Evolutionary conservation across 2,329 filamentous ascomycete species (phyloP).

Genomic region (Monosporascus sp.): DNA sequence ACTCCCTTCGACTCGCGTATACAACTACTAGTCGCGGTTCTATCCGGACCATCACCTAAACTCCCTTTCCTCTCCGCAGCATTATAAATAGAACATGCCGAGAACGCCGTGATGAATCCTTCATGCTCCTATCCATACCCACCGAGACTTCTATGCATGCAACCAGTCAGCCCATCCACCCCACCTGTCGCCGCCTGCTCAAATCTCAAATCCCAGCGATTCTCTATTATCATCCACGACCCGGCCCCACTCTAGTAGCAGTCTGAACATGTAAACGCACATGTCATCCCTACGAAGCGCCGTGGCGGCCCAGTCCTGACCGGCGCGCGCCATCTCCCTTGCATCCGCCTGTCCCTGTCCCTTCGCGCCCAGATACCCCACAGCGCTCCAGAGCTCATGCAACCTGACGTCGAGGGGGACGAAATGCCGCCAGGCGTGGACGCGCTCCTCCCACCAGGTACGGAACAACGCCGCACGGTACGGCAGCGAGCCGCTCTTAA

Average conservation of each 20-base stretch:
- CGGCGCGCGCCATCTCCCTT: constrained; percentile 44
- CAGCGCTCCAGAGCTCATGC: constrained; percentile 18
- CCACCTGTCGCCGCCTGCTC: neutral
- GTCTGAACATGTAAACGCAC: constrained; percentile 50
- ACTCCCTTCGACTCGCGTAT: no score
- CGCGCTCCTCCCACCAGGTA: constrained; percentile 59
- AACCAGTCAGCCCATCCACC: neutral
- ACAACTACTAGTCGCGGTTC: no score
- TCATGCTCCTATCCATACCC: neutral
- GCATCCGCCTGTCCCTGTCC: constrained; percentile 27
- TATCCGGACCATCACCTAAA: no score
- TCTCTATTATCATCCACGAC: constrained; percentile 34
- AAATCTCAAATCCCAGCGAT: constrained; percentile 24
- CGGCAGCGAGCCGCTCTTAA: constrained; percentile 45
- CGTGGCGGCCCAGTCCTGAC: constrained; percentile 48
- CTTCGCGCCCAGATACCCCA: constrained; percentile 23
- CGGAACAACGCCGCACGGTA: constrained; percentile 57
- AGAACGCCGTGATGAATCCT: neutral
- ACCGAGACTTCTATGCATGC: no score
- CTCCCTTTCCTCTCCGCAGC: no score
- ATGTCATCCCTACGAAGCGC: constrained; percentile 53
- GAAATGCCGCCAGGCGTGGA: constrained; percentile 59
- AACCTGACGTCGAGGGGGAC: constrained; percentile 50
- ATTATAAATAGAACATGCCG: no score
- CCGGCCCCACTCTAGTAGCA: constrained; percentile 44